phyloP scores from a whole-genome alignment of 2,329 filamentous ascomycete genomes.

The Ophiocordyceps camponoti-leonardi region DNA sequence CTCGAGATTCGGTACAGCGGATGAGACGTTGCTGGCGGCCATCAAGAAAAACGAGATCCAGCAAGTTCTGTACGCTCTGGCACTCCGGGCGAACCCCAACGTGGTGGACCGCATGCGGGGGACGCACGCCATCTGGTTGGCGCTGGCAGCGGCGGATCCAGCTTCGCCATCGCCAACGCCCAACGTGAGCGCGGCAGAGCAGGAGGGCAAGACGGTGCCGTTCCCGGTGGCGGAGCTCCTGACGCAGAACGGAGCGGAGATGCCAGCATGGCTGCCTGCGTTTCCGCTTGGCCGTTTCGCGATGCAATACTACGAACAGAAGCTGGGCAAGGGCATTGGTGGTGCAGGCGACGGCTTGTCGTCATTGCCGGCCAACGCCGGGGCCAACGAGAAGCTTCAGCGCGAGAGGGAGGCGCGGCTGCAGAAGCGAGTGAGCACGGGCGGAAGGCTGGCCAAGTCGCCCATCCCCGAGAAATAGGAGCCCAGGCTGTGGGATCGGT shows the following conservation, averaged over 20 bases:
- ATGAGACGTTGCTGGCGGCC: conserved; percentile 78
- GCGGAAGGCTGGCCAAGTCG: conserved; percentile 51
- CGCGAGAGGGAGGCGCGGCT: conserved; percentile 51
- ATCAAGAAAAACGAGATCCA: conserved; percentile 96
- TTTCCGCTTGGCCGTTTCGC: conserved; percentile 73
- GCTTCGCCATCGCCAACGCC: conserved; percentile 48
- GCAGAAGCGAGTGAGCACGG: conserved; percentile 65
- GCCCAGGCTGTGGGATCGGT: conserved; percentile 20
- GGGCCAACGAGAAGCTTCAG: conserved; percentile 30
- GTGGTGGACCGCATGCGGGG: conserved; percentile 68
- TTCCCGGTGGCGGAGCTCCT: conserved; percentile 87
- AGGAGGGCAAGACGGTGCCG: conserved; percentile 38
- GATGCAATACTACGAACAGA: conserved; percentile 72
- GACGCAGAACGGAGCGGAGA: conserved; percentile 82
- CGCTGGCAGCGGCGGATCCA: conserved; percentile 82
- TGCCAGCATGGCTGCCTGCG: conserved; percentile 57
- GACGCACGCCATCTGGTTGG: conserved; percentile 80
- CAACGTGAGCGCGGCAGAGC: conserved; percentile 22
- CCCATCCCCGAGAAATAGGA: conserved; percentile 45
- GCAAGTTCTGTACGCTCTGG: conserved; percentile 78
- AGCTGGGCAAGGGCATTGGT: conserved; percentile 29
- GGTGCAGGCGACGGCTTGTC: conserved; percentile 40
- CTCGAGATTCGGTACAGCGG: conserved; percentile 59
- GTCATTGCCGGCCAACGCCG: conserved; percentile 34
- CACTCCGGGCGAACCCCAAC: conserved; percentile 76